These are phyloP conservation scores for Debaryomyces nepalensis DNA, from an alignment of 1,139 yeast species.

Conservation along the genomic window DNA sequence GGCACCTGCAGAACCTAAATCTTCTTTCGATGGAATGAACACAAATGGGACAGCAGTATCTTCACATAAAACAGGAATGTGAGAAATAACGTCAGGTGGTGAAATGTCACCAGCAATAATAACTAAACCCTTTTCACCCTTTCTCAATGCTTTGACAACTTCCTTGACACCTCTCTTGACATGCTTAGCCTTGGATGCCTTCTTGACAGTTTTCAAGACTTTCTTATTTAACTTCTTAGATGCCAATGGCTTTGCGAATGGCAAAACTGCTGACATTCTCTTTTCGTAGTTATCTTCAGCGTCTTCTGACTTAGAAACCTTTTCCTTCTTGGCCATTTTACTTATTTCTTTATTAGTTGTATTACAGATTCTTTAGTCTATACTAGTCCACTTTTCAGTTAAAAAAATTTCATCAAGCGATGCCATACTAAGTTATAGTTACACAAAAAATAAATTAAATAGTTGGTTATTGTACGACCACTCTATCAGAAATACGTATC, in stretches of 20 bases:
- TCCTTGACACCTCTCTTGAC: slow-evolving; percentile 99
- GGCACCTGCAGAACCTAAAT: slow-evolving; percentile 97
- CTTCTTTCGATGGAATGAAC: slow-evolving; percentile 96
- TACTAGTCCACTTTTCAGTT: slow-evolving; percentile 4
- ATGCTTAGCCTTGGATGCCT: slow-evolving; percentile 96
- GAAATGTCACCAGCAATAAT: slow-evolving; percentile 97
- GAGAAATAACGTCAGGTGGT: slow-evolving; percentile 96
- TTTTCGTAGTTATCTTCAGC: slow-evolving; percentile 85
- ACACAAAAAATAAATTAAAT: slow-evolving; percentile 7
- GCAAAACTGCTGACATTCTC: slow-evolving; percentile 85
- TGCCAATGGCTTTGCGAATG: slow-evolving; percentile 95
- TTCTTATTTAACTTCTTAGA: slow-evolving; percentile 95
- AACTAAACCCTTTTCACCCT: slow-evolving; percentile 97
- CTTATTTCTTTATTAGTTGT: slow-evolving; percentile 4
- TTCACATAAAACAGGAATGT: slow-evolving; percentile 96
- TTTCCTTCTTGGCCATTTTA: slow-evolving; percentile 58
- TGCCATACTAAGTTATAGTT: slow-evolving; percentile 11
- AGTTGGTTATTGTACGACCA: slow-evolving; percentile 10
- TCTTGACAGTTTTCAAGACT: slow-evolving; percentile 92
- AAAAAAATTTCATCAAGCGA: slow-evolving; percentile 18
- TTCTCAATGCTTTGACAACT: slow-evolving; percentile 95
- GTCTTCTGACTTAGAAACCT: slow-evolving; percentile 49
- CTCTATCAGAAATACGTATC: neutral
- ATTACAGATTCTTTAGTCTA: neutral
- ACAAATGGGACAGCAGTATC: slow-evolving; percentile 88